Conservation (phyloP, 164 flowering plant genomes). For the Tetrastigma voinierianum region DNA sequence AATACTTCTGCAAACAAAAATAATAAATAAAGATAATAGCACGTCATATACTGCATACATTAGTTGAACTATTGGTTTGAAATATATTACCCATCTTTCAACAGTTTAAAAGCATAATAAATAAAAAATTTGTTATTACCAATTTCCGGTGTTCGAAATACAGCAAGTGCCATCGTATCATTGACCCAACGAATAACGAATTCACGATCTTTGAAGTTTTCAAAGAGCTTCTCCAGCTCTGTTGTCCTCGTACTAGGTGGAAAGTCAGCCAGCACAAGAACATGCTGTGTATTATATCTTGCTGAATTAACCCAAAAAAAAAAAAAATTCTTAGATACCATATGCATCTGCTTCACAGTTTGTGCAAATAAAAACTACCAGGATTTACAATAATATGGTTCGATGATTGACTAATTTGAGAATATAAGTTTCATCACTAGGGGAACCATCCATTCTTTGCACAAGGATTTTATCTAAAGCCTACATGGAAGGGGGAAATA, state of each 20-base stretch:
- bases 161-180: constrained; percentile 92
- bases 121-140: constrained; percentile 37
- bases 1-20: too few species aligned
- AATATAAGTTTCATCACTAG: background rate
- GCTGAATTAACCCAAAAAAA: constrained; percentile 40
- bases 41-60: too few species aligned
- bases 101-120: too few species aligned
- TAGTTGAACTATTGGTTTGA: too few species aligned
- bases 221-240: constrained; percentile 78
- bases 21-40: too few species aligned
- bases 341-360: background rate
- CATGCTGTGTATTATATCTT: constrained; percentile 72
- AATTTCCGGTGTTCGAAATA: constrained; percentile 63
- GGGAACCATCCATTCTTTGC: background rate
- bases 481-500: too few species aligned
- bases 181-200: constrained; percentile 87
- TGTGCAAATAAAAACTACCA: background rate
- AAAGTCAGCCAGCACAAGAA: constrained; percentile 82
- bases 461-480: too few species aligned
- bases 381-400: background rate
- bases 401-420: background rate
- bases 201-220: constrained; percentile 58
- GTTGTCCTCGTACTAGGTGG: constrained; percentile 67
- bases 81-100: too few species aligned
- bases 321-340: constrained; percentile 2